Evolutionary conservation across 2,329 filamentous ascomycete species (phyloP), one percentile per base, ranked within the genome.

Genomic region (Ilyonectria mors-panacis): DNA sequence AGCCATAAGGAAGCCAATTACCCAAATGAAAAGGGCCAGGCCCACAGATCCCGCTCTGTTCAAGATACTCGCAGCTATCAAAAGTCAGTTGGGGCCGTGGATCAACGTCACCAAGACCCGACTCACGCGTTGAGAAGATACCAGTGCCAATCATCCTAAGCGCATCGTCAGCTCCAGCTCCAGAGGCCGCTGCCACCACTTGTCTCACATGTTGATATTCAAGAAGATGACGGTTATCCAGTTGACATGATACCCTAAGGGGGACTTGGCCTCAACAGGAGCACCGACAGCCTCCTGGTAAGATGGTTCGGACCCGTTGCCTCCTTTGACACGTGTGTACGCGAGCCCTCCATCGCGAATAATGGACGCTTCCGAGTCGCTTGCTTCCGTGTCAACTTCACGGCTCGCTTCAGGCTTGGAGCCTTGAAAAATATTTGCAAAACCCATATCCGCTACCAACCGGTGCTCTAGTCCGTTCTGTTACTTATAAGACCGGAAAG

Each of bases 221-320:
- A 91, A 75, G 44, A 89, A 89, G 35, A 91, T 80, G 26, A 89
- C 86, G 0, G 88, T 88, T 5, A 87, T 67, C 63, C 83, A 85
- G 9, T 85, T 84, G 17, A 91, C 88, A 10, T 86, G 79, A 67
- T 90, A 90, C 0, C 89, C 90, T 2, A 92, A 78, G 0, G 90
- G 89, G 1, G 88, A 91, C 2, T 83, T 73, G 2, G 78, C 79
- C 75, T 91, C 89, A 4, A 91, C 87, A 0, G 89, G 89, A 0
- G 89, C 89, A 37, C 89, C 89, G 8, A 83, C 83, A 0, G 87
- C 88, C 73, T 91, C 89, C 71, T 91, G 89, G 70, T 89, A 90
- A 0, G 86, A 84, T 1, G 82, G 78, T 54, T 81, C 77, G 6
- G 84, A 80, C n/a, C 81, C 83, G 70, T 91, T 91, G 4, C 83